These are phyloP conservation scores for Fibroporia radiculosa DNA, from an alignment of 768 basidiomycete species.

Conservation along the genomic window DNA sequence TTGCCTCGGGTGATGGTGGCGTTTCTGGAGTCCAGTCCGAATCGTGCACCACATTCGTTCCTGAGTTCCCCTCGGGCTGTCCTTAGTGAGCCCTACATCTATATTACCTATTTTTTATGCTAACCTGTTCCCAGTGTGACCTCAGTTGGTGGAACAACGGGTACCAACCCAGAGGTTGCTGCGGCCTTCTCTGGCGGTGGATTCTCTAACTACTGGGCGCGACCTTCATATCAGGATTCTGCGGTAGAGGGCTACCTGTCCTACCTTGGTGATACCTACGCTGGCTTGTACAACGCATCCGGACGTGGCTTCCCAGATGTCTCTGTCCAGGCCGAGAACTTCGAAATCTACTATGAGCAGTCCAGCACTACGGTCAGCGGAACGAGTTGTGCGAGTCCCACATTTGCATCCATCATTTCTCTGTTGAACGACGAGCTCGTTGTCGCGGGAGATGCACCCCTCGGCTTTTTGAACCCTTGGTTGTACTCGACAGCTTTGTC, in stretches of 20 bases:
- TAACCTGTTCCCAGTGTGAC: constrained; percentile 26
- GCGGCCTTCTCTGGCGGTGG: constrained; percentile 23
- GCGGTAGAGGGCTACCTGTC: constrained; percentile 14
- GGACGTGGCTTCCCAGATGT: constrained; percentile 56
- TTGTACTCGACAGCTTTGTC: constrained; percentile 20
- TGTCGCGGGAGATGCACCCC: constrained; percentile 22
- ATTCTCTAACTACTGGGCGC: constrained; percentile 23
- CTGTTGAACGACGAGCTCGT: constrained; percentile 37
- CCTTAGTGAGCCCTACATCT: constrained; percentile 20
- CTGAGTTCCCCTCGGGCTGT: constrained; percentile 29
- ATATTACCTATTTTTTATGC: background rate
- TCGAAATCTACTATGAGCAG: constrained; percentile 30
- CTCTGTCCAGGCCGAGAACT: constrained; percentile 44
- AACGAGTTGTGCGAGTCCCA: constrained; percentile 56
- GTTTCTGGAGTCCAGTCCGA: constrained; percentile 19
- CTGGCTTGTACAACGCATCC: constrained; percentile 15
- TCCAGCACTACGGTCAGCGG: constrained; percentile 31
- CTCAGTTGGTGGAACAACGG: constrained; percentile 56
- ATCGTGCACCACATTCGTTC: constrained; percentile 23
- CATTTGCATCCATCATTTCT: constrained; percentile 54
- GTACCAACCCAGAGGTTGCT: constrained; percentile 19
- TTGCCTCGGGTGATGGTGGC: constrained; percentile 31
- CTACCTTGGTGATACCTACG: constrained; percentile 14
- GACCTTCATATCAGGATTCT: constrained; percentile 18
- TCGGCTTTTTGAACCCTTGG: constrained; percentile 32